A percentile compares a stretch with the other conserved stretches of the same genome.
These are phyloP conservation scores for Alternaria dauci DNA, from an alignment of 2,329 filamentous ascomycete species.

Conservation along the genomic window DNA sequence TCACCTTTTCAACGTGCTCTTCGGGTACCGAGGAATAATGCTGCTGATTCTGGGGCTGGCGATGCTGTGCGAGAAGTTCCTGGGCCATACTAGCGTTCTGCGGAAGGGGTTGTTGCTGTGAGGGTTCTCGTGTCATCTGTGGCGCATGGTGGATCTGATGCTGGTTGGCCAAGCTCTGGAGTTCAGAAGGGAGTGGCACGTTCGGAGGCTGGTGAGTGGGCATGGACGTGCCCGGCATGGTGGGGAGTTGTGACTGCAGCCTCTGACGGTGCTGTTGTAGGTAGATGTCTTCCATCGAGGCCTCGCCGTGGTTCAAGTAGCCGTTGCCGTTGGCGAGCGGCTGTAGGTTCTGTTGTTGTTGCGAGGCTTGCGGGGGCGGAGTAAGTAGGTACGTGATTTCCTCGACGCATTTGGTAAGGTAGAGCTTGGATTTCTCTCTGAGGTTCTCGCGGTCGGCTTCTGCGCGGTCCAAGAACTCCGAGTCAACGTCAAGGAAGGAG, in stretches of 20 bases:
- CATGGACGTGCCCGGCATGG: slow-evolving; percentile 51
- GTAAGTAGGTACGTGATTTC: slow-evolving; percentile 74
- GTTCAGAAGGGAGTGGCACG: slow-evolving; percentile 52
- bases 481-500: slow-evolving; percentile 61
- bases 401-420: slow-evolving; percentile 71
- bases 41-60: slow-evolving; percentile 39
- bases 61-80: slow-evolving; percentile 51
- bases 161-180: slow-evolving; percentile 50
- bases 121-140: slow-evolving; percentile 56
- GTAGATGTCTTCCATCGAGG: slow-evolving; percentile 68
- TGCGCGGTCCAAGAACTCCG: slow-evolving; percentile 51
- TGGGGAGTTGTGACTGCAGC: slow-evolving; percentile 55
- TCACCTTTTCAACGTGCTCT: slow-evolving; percentile 66
- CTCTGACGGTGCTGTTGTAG: slow-evolving; percentile 65
- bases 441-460: slow-evolving; percentile 66
- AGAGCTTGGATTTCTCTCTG: slow-evolving; percentile 69
- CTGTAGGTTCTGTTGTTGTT: slow-evolving; percentile 58
- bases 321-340: slow-evolving; percentile 46
- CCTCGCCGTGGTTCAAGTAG: slow-evolving; percentile 61
- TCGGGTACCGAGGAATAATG: slow-evolving; percentile 57
- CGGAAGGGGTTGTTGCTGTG: slow-evolving; percentile 51
- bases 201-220: slow-evolving; percentile 71
- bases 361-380: slow-evolving; percentile 68
- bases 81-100: slow-evolving; percentile 45
- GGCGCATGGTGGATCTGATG: slow-evolving; percentile 52